Evolutionary conservation across 352 stramenopile genomes (phyloP), one percentile per base, ranked within the genome.

Genomic region (Pythium plurisporium): DNA sequence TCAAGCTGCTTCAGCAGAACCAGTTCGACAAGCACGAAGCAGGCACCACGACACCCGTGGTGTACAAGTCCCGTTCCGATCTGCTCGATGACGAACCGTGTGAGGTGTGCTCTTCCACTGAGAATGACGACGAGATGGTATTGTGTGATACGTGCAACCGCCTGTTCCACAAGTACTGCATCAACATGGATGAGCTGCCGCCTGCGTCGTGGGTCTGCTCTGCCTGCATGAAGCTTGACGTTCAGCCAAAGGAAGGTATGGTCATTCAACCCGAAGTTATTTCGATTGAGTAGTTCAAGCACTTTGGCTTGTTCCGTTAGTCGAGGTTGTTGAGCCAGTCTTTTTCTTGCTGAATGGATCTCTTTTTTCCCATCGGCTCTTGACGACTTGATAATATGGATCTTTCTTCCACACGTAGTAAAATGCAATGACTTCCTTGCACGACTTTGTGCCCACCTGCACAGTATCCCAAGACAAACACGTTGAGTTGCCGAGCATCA

Each of bases 391-490:
- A 56, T 90, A 91, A 43, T 92, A 80, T n/a, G 74, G 73, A 64
- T 91, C 80, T 33, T 88, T 90, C 66, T 95, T 95, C 85, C 85
- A 95, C 37, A 93, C 48, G 62, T 95, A 95, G 63, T 93, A 95
- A 51, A 95, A 84, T 31, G 82, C 77, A 45, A 95, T 75, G 20
- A 90, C 79, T 26, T 95, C 76, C 52, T 64, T 55, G 46, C 74
- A 89, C 14, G 77, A 74, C 51, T 95, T 95, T 37, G 61, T 81
- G 8, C 56, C 63, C 43, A 93, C 75, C 83, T 95, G 46, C 12
- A 22, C 7, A 33, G 5, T 34, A 22, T 47, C 10, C 19, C 42
- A 17, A 22, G n/a, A 9, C 14, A 8, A 17, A 23, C 17, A 49
- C 23, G 26, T 22, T 10, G 9, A 15, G 25, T 15, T 44, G 30